Conservation (phyloP, 805 yeast species). For the Candida boleticola region DNA sequence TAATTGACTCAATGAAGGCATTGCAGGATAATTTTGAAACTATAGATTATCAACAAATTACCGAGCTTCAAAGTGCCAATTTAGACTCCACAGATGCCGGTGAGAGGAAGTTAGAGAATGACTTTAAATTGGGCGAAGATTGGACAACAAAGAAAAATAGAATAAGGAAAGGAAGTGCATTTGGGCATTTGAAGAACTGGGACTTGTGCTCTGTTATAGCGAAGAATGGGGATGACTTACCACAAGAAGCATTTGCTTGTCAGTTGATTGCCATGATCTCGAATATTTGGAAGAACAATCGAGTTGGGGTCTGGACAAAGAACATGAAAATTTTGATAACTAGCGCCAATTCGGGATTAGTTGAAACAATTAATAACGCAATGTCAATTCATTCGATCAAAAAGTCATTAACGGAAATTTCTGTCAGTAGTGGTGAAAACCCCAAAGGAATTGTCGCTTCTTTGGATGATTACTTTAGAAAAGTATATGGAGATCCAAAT, state of each 20-base stretch:
- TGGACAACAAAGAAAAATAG: slow-evolving; percentile 83
- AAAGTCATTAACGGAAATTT: slow-evolving; percentile 79
- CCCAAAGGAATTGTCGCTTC: slow-evolving; percentile 70
- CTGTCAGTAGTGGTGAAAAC: slow-evolving; percentile 64
- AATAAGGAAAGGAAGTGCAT: slow-evolving; percentile 73
- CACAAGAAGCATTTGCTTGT: slow-evolving; percentile 98
- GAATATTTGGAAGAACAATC: slow-evolving; percentile 71
- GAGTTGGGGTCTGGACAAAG: slow-evolving; percentile 84
- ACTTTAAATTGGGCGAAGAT: slow-evolving; percentile 90
- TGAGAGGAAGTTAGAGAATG: slow-evolving; percentile 88
- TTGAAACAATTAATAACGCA: slow-evolving; percentile 95
- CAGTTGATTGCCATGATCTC: slow-evolving; percentile 88
- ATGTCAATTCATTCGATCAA: slow-evolving; percentile 92
- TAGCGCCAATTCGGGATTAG: slow-evolving; percentile 85
- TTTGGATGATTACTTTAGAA: slow-evolving; percentile 72
- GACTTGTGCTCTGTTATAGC: slow-evolving; percentile 94
- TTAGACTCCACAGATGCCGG: slow-evolving; percentile 59
- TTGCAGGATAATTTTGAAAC: slow-evolving; percentile 42
- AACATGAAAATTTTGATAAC: slow-evolving; percentile 90
- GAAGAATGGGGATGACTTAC: slow-evolving; percentile 91
- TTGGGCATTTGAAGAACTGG: slow-evolving; percentile 90
- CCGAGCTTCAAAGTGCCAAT: slow-evolving; percentile 54
- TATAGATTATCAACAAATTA: slow-evolving; percentile 30
- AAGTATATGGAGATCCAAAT: slow-evolving; percentile 67
- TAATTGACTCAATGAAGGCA: slow-evolving; percentile 33